Conservation (phyloP, 1,284 basidiomycete genomes). For the Pyrrhoderma lamaoense region DNA sequence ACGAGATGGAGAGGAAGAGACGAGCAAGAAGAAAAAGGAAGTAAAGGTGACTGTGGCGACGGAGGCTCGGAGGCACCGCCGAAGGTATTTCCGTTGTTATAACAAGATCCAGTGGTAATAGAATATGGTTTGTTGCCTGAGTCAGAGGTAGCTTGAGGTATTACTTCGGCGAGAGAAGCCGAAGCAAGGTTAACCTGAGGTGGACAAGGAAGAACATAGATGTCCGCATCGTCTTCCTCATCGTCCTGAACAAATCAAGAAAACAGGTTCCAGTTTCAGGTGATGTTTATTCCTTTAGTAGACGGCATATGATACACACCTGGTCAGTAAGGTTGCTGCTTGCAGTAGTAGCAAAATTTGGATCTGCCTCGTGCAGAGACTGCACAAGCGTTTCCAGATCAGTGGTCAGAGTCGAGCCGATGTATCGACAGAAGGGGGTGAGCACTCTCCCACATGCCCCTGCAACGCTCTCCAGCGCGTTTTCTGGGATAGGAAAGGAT, state of each 20-base stretch:
- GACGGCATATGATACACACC: constrained; percentile 4
- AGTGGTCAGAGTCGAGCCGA: constrained; percentile 22
- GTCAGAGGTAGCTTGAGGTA: neutral
- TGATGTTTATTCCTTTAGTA: neutral
- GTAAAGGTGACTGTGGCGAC: constrained; percentile 4
- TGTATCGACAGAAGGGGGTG: constrained; percentile 23
- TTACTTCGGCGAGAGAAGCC: neutral
- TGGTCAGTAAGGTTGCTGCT: neutral
- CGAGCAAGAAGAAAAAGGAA: too few species aligned
- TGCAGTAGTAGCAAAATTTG: constrained; percentile 13
- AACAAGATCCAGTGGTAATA: neutral
- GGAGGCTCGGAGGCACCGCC: neutral
- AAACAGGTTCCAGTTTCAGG: neutral
- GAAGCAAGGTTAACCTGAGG: neutral
- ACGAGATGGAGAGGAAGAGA: constrained; percentile 10
- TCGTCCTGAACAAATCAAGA: constrained; percentile 19
- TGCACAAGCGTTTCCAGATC: constrained; percentile 27
- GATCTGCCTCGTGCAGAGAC: constrained; percentile 21
- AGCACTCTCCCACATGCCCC: constrained; percentile 26
- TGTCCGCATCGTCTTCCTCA: constrained; percentile 11
- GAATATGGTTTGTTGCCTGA: neutral
- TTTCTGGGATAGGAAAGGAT: constrained; percentile 8
- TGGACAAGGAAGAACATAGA: constrained; percentile 14
- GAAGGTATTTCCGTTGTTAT: neutral
- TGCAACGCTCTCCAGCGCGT: constrained; percentile 19